phyloP scores from a whole-genome alignment of 1,284 basidiomycete species.

The Cryptococcus wingfieldii region DNA sequence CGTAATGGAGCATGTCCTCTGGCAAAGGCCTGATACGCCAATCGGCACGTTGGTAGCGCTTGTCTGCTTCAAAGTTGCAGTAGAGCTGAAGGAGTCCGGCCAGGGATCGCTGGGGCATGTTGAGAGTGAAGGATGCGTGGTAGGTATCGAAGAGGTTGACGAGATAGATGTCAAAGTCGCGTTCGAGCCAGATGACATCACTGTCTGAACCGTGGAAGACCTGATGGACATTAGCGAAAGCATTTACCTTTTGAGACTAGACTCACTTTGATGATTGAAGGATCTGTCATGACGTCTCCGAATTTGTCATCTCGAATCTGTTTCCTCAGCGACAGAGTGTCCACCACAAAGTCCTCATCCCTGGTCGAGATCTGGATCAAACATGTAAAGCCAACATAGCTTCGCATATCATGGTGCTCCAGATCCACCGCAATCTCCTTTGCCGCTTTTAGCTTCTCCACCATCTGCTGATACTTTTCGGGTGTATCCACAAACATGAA shows the following conservation, averaged over 20 bases:
- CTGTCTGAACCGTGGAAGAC: conserved; percentile 92
- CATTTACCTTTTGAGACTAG: neutral
- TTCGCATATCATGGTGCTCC: conserved; percentile 84
- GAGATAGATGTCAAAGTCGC: conserved; percentile 88
- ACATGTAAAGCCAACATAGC: conserved; percentile 83
- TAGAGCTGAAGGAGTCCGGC: conserved; percentile 83
- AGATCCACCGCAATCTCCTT: conserved; percentile 88
- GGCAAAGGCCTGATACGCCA: conserved; percentile 93
- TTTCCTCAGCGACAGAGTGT: conserved; percentile 71
- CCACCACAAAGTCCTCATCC: conserved; percentile 80
- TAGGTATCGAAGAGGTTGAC: conserved; percentile 96
- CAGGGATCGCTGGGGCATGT: conserved; percentile 76
- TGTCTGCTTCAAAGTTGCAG: conserved; percentile 88
- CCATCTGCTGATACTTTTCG: conserved; percentile 26
- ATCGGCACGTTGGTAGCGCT: conserved; percentile 92
- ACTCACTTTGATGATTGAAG: conserved; percentile 74
- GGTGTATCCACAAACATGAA: conserved; percentile 67
- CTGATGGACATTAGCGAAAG: conserved; percentile 45
- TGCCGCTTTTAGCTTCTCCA: conserved; percentile 59
- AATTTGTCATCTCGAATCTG: conserved; percentile 57
- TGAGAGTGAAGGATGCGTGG: conserved; percentile 83
- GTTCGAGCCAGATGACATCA: conserved; percentile 93
- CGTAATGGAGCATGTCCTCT: conserved; percentile 83
- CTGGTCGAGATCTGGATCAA: conserved; percentile 90
- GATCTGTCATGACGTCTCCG: conserved; percentile 71